phyloP scores from a whole-genome alignment of 768 basidiomycete species.

The Podaxis sp. region DNA sequence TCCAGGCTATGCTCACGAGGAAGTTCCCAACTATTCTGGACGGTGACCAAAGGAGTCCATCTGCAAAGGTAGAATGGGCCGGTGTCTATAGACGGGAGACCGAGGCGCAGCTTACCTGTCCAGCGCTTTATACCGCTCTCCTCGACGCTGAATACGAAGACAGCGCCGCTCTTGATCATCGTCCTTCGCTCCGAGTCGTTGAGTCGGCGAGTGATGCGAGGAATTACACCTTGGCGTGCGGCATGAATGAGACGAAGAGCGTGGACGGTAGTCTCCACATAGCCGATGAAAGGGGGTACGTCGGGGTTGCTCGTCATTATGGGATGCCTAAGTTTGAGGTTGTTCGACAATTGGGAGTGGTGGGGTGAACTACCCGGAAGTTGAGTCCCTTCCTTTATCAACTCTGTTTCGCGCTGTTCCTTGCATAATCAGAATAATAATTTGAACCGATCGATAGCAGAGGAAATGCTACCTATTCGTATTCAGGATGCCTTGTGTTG shows the following conservation, averaged over 20 bases:
- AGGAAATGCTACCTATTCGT: constrained; percentile 11
- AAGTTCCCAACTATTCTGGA: constrained; percentile 84
- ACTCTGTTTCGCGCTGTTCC: constrained; percentile 29
- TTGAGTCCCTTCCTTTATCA: constrained; percentile 36
- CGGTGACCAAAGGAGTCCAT: constrained; percentile 74
- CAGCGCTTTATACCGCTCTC: constrained; percentile 86
- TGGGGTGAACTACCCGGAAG: constrained; percentile 39
- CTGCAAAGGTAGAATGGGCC: constrained; percentile 21
- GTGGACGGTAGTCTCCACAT: constrained; percentile 77
- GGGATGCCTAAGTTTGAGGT: constrained; percentile 47
- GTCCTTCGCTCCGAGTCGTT: constrained; percentile 73
- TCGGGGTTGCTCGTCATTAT: constrained; percentile 50
- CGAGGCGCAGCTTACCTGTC: constrained; percentile 48
- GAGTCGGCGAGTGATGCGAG: constrained; percentile 77
- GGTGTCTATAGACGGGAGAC: constrained; percentile 15
- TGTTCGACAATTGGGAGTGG: constrained; percentile 47
- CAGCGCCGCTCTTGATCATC: constrained; percentile 64
- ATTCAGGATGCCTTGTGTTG: constrained; percentile 28
- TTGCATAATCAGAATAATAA: constrained; percentile 32
- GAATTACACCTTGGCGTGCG: constrained; percentile 72
- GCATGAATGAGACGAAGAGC: constrained; percentile 82
- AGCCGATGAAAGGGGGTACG: constrained; percentile 69
- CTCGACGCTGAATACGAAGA: constrained; percentile 86
- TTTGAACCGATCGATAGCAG: constrained; percentile 27
- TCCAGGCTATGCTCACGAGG: constrained; percentile 43